A percentile compares a stretch with the other conserved stretches of the same genome.
Conservation (phyloP, 108 stramenopile genomes). For the Fragilaria crotonensis region DNA sequence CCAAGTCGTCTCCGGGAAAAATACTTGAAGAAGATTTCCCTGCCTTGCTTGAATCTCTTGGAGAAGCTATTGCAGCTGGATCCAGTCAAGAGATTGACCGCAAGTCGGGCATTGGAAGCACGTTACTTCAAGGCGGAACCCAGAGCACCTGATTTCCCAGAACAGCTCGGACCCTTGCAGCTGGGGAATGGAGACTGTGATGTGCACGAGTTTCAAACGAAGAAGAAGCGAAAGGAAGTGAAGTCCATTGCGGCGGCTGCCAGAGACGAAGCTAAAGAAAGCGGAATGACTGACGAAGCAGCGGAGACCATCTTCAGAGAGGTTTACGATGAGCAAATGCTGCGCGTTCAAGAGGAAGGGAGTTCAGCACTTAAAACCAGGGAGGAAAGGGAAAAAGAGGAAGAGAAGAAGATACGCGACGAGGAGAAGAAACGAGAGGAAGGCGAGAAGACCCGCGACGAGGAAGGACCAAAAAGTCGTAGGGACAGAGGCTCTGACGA, state of each 20-base stretch:
- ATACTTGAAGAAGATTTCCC: slow-evolving; percentile 48
- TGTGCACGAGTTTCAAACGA: slow-evolving; percentile 86
- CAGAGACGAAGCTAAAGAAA: slow-evolving; percentile 37
- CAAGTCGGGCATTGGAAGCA: slow-evolving; percentile 44
- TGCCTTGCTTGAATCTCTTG: slow-evolving; percentile 50
- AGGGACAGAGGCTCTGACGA: background rate
- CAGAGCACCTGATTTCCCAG: slow-evolving; percentile 54
- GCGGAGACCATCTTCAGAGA: slow-evolving; percentile 63
- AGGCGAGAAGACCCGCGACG: background rate
- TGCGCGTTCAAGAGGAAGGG: slow-evolving; percentile 51
- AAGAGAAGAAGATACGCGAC: background rate
- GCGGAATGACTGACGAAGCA: slow-evolving; percentile 52
- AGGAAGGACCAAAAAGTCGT: background rate
- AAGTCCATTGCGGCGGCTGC: slow-evolving; percentile 61
- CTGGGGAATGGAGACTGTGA: slow-evolving; percentile 42
- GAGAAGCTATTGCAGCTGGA: slow-evolving; percentile 77
- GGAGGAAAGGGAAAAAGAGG: slow-evolving; percentile 1
- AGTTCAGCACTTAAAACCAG: slow-evolving; percentile 5
- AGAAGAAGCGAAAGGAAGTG: slow-evolving; percentile 75
- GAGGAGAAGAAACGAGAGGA: background rate
- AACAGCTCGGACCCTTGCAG: slow-evolving; percentile 46
- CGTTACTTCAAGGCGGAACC: slow-evolving; percentile 66
- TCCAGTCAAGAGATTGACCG: slow-evolving; percentile 65
- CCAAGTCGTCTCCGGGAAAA: slow-evolving; percentile 48
- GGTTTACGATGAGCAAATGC: slow-evolving; percentile 57